Conservation (phyloP, 305 asterid genomes). For the Fraxinus dipetala region DNA sequence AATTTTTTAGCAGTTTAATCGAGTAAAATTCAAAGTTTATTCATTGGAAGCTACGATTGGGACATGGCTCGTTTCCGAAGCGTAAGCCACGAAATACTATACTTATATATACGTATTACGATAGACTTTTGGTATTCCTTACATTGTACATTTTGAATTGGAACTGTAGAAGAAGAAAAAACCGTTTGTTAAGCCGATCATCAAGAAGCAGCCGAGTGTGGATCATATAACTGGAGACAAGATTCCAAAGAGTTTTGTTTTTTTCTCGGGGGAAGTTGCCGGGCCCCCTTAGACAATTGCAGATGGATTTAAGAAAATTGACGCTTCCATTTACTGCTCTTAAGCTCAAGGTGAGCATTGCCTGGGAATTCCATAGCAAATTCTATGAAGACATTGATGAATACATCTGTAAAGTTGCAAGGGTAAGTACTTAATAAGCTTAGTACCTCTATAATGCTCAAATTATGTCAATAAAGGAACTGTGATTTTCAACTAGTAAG, state of each 20-base stretch:
- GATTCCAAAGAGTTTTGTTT: conserved; percentile 81
- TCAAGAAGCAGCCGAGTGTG: conserved; percentile 55
- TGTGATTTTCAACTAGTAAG: neutral
- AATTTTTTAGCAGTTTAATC: neutral
- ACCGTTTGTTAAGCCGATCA: conserved; percentile 52
- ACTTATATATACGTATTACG: neutral
- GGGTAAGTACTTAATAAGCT: neutral
- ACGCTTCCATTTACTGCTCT: conserved; percentile 95
- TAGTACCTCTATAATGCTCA: neutral
- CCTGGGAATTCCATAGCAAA: neutral
- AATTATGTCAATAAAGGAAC: neutral
- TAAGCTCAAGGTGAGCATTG: conserved; percentile 64
- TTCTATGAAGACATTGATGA: neutral
- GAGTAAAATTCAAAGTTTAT: neutral
- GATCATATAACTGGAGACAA: conserved; percentile 88
- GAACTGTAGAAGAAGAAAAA: conserved; percentile 51
- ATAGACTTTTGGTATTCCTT: neutral
- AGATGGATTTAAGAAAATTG: conserved; percentile 81
- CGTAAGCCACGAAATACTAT: conserved; percentile 29
- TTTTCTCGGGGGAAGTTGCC: conserved; percentile 83
- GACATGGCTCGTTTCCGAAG: conserved; percentile 64
- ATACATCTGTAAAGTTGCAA: neutral
- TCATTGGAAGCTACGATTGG: neutral
- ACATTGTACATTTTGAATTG: neutral
- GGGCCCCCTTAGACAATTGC: conserved; percentile 65